phyloP scores from a whole-genome alignment of 2,329 filamentous ascomycete genomes.

The Penicillium sumatraense region DNA sequence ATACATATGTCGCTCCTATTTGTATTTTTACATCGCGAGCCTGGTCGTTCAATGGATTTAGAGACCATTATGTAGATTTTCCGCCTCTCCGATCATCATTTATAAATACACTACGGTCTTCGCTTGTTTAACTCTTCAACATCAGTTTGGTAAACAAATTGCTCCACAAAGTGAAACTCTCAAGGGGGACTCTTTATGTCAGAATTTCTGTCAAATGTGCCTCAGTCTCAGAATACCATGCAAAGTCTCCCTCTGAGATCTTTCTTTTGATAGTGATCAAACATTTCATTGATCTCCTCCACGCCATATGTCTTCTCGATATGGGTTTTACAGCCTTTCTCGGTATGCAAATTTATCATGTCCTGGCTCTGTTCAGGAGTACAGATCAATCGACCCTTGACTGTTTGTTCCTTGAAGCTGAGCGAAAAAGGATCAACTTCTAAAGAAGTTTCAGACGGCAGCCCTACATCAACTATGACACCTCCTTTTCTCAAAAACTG shows the following conservation, averaged over 20 bases:
- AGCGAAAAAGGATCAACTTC: slow-evolving; percentile 20
- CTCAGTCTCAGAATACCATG: slow-evolving; percentile 21
- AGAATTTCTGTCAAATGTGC: no score
- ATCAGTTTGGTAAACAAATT: no score
- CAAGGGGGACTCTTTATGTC: no score
- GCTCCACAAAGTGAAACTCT: no score
- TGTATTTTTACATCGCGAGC: no score
- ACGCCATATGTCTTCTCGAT: slow-evolving; percentile 22
- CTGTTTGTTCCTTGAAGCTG: slow-evolving; percentile 19
- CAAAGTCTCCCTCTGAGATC: slow-evolving; percentile 15
- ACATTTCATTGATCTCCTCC: slow-evolving; percentile 21
- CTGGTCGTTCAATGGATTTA: no score
- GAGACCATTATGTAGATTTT: no score
- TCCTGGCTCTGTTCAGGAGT: slow-evolving; percentile 17
- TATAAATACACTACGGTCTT: no score
- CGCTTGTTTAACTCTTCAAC: no score
- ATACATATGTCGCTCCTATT: no score
- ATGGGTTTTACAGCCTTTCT: slow-evolving; percentile 12
- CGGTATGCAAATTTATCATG: slow-evolving; percentile 18
- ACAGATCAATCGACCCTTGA: slow-evolving; percentile 16
- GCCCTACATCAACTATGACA: slow-evolving; percentile 14
- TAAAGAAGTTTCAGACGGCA: slow-evolving; percentile 9
- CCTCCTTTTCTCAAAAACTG: slow-evolving; percentile 16
- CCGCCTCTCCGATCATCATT: no score
- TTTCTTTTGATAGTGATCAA: slow-evolving; percentile 17